Conservation (phyloP, 208 protist genomes). For the Wallacemonas sp. region DNA sequence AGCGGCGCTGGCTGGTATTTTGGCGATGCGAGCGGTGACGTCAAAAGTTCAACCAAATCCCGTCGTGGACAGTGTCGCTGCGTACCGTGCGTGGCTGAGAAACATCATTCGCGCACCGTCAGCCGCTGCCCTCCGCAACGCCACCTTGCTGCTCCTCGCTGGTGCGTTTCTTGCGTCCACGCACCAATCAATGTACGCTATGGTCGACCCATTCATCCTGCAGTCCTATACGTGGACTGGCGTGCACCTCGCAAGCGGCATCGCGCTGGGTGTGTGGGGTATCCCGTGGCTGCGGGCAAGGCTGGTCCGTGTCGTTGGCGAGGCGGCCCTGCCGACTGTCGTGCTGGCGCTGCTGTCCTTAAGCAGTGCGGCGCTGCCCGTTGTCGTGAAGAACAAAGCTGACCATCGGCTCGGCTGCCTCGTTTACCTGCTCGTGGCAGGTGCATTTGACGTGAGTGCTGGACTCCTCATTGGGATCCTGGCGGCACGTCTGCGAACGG, state of each 20-base stretch:
- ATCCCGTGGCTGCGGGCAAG: not conserved
- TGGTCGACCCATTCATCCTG: not conserved
- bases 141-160: not conserved
- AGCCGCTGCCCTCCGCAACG: not conserved
- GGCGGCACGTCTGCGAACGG: not conserved
- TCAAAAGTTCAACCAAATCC: not conserved
- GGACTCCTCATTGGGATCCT: constrained; percentile 3
- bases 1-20: constrained; percentile 12
- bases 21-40: not conserved
- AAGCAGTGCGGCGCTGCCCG: not conserved
- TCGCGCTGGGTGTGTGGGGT: not conserved
- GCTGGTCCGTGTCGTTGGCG: too few relatives aligned
- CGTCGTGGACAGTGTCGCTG: not conserved
- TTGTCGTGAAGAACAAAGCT: not conserved
- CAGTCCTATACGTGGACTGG: not conserved
- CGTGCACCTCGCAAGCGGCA: not conserved
- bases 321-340: not conserved
- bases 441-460: constrained; percentile 42
- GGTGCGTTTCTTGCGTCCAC: not conserved
- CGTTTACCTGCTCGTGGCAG: constrained; percentile 29
- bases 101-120: not conserved
- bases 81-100: not conserved
- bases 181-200: constrained; percentile 7
- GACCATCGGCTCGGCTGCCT: not conserved
- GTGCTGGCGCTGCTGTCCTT: not conserved